Evolutionary conservation across 768 basidiomycete species (phyloP).

Genomic region (Rhodocollybia butyracea): DNA sequence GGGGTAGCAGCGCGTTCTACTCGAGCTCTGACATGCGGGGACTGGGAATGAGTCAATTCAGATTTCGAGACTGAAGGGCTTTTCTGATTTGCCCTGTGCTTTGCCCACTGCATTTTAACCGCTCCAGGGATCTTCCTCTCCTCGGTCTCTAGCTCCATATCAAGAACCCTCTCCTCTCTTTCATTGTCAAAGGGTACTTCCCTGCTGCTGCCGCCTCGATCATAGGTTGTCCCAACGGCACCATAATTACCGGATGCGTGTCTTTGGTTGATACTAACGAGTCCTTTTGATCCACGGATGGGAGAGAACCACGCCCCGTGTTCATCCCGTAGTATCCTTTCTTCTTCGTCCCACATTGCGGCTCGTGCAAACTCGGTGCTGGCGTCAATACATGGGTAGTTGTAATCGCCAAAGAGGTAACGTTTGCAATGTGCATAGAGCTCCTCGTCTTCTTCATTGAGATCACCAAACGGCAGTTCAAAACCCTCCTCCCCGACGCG

Average conservation of each 20-base stretch:
- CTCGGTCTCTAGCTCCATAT: conserved; percentile 4
- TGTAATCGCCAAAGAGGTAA: conserved; percentile 87
- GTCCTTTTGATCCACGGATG: conserved; percentile 43
- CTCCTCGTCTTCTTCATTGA: conserved; percentile 69
- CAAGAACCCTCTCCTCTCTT: neutral
- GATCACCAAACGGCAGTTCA: conserved; percentile 64
- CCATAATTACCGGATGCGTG: conserved; percentile 56
- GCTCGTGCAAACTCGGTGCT: conserved; percentile 69
- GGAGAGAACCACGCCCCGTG: conserved; percentile 71
- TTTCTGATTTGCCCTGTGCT: neutral
- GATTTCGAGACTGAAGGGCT: neutral
- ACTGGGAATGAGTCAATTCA: neutral
- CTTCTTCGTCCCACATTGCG: conserved; percentile 81
- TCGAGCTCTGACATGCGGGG: conserved; percentile 16
- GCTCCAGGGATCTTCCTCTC: neutral
- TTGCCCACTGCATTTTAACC: conserved; percentile 9
- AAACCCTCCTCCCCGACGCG: conserved; percentile 37
- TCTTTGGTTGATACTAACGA: conserved; percentile 35
- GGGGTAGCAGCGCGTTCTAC: conserved; percentile 20
- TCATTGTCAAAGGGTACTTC: neutral
- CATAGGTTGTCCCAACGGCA: conserved; percentile 35
- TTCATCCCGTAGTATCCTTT: conserved; percentile 74
- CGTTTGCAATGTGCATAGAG: conserved; percentile 73
- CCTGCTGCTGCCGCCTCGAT: neutral
- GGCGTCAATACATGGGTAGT: conserved; percentile 87